Base-by-base conservation (phyloP, 306 rosid genomes). In the Benincasa hispida region DNA sequence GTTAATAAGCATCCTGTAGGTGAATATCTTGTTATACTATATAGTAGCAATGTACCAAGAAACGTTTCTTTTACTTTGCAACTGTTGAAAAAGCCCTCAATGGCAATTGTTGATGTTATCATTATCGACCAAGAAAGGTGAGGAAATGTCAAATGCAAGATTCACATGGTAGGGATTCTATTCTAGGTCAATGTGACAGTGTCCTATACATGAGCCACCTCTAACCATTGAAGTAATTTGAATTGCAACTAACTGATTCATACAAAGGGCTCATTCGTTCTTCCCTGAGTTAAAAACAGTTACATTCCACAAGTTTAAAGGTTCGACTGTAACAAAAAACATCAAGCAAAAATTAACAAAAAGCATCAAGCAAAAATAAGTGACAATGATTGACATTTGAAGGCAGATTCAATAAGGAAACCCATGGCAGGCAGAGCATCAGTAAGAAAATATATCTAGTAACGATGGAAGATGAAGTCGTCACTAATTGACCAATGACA, bases 1-100 rank as follows among this genome's bases (percentile, higher is more conserved):
- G 83, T 87, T 85, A 58, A 94, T 79, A 83, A 92, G 87, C 89
- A 90, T 90, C 92, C 99, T 94, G 89, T 77, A 74, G n/a, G 59
- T 75, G 60, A 68, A 78, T 76, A 81, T 62, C 69, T 39, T 80
- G 55, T 73, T 74, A 72, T 41, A 84, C 77, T 79, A 84, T 84
- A 76, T 24, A 32, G 74, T 58, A 39, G 54, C 30, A 75, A 51
- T 54, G 39, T 37, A 6, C 18, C 18, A 66, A 37, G 30, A 28
- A 53, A 58, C 50, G 45, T 24, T 4, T 54, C 9, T n/a, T 18
- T 32, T 45, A 53, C 11, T 74, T 10, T 27, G 18, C 8, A 48
- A 72, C 37, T 72, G 56, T 15, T 15, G 8, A 50, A 50, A 50
- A 50, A 45, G 12, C 17, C 17, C 51, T 45, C 47, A 62, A 34